A percentile compares a stretch with the other conserved stretches of the same genome.
phyloP scores from a whole-genome alignment of 2,329 filamentous ascomycete species.

The Didymella pomorum region DNA sequence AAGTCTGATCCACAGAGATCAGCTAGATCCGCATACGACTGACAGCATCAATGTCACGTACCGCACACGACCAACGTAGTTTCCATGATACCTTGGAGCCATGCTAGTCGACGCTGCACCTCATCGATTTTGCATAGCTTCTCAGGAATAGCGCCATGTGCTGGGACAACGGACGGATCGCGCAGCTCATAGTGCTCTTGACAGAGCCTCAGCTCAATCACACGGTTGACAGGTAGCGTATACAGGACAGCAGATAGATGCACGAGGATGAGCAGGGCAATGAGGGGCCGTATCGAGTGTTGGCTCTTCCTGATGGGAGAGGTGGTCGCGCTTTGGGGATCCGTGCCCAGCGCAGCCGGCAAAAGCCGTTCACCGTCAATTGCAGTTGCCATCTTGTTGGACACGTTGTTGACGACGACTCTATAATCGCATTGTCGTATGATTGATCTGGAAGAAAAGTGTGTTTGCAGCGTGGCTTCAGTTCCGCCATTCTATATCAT shows the following conservation, averaged over 20 bases:
- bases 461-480: background rate
- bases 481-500: background rate
- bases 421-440: background rate
- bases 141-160: constrained; percentile 58
- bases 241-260: constrained; percentile 46
- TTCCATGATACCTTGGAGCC: constrained; percentile 59
- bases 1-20: constrained; percentile 36
- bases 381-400: background rate
- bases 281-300: constrained; percentile 37
- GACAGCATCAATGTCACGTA: constrained; percentile 25
- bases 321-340: constrained; percentile 20
- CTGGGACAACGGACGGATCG: constrained; percentile 49
- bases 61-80: constrained; percentile 48
- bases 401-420: background rate
- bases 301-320: background rate
- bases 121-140: constrained; percentile 62
- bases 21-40: constrained; percentile 9
- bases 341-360: background rate
- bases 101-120: constrained; percentile 61
- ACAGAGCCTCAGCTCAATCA: constrained; percentile 54
- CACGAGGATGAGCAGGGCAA: constrained; percentile 45
- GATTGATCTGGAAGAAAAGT: background rate
- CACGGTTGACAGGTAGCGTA: constrained; percentile 49
- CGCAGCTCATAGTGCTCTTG: constrained; percentile 57
- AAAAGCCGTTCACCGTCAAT: background rate